phyloP scores from a whole-genome alignment of 2,329 filamentous ascomycete genomes.

The Epichloe coenophiala region DNA sequence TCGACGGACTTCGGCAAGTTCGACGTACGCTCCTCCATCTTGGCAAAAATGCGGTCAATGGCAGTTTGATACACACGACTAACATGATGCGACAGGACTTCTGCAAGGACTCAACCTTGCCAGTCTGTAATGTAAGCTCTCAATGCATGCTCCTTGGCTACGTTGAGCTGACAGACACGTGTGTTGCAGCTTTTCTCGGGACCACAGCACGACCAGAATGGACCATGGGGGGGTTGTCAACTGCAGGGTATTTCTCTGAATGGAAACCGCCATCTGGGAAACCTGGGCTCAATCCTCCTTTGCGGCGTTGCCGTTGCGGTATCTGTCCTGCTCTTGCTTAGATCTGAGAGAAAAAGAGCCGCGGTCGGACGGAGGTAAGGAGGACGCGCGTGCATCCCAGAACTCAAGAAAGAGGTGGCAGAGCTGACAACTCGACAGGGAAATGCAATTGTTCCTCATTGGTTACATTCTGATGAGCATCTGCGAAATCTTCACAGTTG shows the following conservation, averaged over 20 bases:
- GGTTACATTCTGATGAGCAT: conserved; percentile 80
- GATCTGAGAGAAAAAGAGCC: conserved; percentile 80
- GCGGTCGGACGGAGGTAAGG: conserved; percentile 81
- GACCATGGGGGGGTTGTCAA: conserved; percentile 58
- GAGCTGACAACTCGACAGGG: conserved; percentile 38
- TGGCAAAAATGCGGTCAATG: not conserved
- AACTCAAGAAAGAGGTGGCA: not conserved
- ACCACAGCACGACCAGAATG: conserved; percentile 43
- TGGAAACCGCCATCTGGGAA: conserved; percentile 54
- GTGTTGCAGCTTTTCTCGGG: conserved; percentile 36
- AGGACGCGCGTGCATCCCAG: not conserved
- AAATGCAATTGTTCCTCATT: conserved; percentile 89
- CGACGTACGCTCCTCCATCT: conserved; percentile 27
- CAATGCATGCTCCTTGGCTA: not conserved
- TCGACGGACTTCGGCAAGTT: conserved; percentile 50
- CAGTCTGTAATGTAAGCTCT: conserved; percentile 64
- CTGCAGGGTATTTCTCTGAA: conserved; percentile 63
- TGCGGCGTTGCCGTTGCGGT: conserved; percentile 62
- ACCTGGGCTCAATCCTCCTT: conserved; percentile 84
- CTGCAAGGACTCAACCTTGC: conserved; percentile 71
- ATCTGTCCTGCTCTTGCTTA: conserved; percentile 55
- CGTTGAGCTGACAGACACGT: conserved; percentile 5
- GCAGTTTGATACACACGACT: conserved; percentile 8
- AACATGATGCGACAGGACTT: conserved; percentile 45
- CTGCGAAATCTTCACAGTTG: conserved; percentile 93